Evolutionary conservation across 2,329 filamentous ascomycete genomes (phyloP), one percentile per base, ranked within the genome.

Genomic region (Mariannaea elegans): DNA sequence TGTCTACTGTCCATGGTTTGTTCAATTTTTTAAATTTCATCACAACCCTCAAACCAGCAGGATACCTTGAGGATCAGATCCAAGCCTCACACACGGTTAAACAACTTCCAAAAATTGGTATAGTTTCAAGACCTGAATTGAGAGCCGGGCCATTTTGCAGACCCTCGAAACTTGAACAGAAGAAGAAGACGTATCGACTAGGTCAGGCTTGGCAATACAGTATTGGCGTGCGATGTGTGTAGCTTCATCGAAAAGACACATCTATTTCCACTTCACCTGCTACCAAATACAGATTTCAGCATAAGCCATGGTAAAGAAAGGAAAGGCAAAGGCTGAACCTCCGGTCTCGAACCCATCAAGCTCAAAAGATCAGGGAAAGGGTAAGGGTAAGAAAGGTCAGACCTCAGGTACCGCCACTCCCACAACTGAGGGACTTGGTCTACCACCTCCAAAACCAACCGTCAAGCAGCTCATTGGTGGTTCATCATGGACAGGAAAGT

Each of bases 401-500:
- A 78, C 73, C 70, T 70, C 50, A 19, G 68, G 72, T n/a, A 46
- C 71, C 13, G 56, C 68, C 7, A 64, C 65, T 36, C 64, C 63
- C 23, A 70, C 56, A 56, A 66, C 68, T 64, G 77, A 73, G 52
- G 73, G 72, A 61, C 75, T 72, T 13, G 67, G 76, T 3, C 64
- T 72, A 2, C 82, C 77, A 0, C 83, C 83, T 3, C 84, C 84
- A 0, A 87, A 88, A 67, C 87, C 86, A 13, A 88, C 88, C 2
- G 84, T 85, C 42, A 90, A 90, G 76, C 92, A 96, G 68, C 81
- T 99, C 65, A 97, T 99, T 72, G 95, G 93, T 39, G 95, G 95
- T 47, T 88, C 93, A 59, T 97, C 93, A 68, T 99, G 95, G 95
- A 99, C 95, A 0, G 95, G 95, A 38, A 99, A 99, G 76, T 81